Evolutionary conservation across 305 asterid genomes (phyloP).

Genomic region (Solanum hybrid): DNA sequence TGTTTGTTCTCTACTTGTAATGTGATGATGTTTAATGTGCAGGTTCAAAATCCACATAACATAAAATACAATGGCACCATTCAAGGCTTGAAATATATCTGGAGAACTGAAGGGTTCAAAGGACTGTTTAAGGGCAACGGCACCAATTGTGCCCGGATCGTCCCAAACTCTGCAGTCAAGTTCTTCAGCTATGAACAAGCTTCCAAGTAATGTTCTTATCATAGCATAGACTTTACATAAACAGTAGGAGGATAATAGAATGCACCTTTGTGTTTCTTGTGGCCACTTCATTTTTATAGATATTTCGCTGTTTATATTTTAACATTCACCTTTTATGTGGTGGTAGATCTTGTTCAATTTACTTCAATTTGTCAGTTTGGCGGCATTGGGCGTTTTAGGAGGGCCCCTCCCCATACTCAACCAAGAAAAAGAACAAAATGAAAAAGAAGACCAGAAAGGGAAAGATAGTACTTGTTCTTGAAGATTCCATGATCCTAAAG

Average conservation of each 20-base stretch:
- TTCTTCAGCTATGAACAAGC: conserved; percentile 99
- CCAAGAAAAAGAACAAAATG: not conserved
- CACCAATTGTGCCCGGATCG: conserved; percentile 91
- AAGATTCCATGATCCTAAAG: not conserved
- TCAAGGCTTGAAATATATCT: conserved; percentile 87
- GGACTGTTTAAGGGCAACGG: conserved; percentile 96
- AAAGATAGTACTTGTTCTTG: not conserved
- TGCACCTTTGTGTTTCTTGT: not conserved
- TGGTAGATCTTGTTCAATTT: not conserved
- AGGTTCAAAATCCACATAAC: conserved; percentile 95
- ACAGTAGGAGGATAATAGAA: not conserved
- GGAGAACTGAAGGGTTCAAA: conserved; percentile 78
- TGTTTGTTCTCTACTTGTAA: not conserved
- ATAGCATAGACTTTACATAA: not conserved
- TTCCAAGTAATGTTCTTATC: conserved; percentile 55
- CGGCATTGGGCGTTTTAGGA: not conserved
- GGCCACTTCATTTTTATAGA: not conserved
- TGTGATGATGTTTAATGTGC: conserved; percentile 7
- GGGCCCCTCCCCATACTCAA: not conserved
- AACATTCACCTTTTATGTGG: not conserved
- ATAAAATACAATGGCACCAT: conserved; percentile 81
- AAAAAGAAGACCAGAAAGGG: not conserved
- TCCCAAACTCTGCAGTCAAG: conserved; percentile 95
- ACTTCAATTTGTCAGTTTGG: not conserved
- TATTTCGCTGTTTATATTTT: not conserved